A percentile compares a stretch with the other conserved stretches of the same genome.
Conservation (phyloP, 164 flowering plant genomes). For the Euptelea pleiosperma region DNA sequence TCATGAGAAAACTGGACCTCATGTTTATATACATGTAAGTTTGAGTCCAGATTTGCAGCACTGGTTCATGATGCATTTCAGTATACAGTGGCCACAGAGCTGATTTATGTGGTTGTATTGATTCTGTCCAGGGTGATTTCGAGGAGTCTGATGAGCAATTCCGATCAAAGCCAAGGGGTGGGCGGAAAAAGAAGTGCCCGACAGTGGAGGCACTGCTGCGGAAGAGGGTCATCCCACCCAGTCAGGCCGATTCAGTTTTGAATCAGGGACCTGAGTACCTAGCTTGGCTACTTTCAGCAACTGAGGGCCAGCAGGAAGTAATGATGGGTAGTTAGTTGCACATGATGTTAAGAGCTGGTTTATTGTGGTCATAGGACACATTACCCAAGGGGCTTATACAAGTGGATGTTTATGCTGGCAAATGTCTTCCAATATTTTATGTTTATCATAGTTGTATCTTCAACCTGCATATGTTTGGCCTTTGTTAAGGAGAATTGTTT, state of each 20-base stretch:
- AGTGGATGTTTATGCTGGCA: too few species aligned
- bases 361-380: too few species aligned
- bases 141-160: conserved; percentile 52
- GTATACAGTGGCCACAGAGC: background rate
- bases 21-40: conserved; percentile 51
- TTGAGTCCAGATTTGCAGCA: too few species aligned
- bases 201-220: conserved; percentile 45
- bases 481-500: too few species aligned
- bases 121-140: conserved; percentile 47
- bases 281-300: conserved; percentile 27
- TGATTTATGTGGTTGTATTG: background rate
- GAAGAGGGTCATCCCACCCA: conserved; percentile 57
- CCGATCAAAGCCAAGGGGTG: conserved; percentile 59
- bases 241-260: conserved; percentile 16
- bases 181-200: conserved; percentile 55
- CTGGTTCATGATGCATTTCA: too few species aligned
- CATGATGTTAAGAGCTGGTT: too few species aligned
- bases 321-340: too few species aligned
- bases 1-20: conserved; percentile 66
- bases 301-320: background rate
- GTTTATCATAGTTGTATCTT: too few species aligned
- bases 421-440: too few species aligned
- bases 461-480: too few species aligned
- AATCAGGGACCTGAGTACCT: conserved; percentile 23
- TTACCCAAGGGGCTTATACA: too few species aligned